A percentile compares a stretch with the other conserved stretches of the same genome.
These are phyloP conservation scores for Eucalyptus camaldulensis DNA, from an alignment of 345 rosid genomes.

Conservation along the genomic window DNA sequence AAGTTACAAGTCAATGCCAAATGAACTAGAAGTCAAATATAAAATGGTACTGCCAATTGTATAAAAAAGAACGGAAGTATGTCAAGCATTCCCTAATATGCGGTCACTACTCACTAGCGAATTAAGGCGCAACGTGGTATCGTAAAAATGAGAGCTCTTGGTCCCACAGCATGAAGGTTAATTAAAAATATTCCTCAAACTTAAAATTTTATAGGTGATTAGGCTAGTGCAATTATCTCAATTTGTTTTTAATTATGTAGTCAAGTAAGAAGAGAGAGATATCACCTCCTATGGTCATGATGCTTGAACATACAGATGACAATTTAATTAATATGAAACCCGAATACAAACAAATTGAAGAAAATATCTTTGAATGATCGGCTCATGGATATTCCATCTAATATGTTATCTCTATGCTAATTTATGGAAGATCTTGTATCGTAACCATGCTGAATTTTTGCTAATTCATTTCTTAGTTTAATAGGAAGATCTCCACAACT, in stretches of 20 bases:
- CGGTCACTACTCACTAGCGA: background rate
- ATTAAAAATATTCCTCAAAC: background rate
- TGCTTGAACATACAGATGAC: background rate
- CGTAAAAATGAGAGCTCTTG: background rate
- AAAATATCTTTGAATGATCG: background rate
- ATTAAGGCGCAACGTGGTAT: background rate
- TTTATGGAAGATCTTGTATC: background rate
- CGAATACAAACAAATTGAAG: background rate
- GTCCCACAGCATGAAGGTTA: background rate
- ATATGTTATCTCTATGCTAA: background rate
- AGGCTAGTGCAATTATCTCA: background rate
- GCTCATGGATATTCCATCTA: background rate
- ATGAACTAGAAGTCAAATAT: background rate
- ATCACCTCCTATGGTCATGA: background rate
- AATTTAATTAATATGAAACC: background rate
- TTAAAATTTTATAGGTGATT: background rate
- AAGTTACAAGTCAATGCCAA: background rate
- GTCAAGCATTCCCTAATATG: background rate
- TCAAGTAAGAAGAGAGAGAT: background rate
- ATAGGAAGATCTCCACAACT: background rate
- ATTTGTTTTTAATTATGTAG: background rate
- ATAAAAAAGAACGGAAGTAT: background rate
- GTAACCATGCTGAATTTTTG: background rate
- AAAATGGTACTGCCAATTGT: background rate
- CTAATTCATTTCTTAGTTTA: background rate